Evolutionary conservation across 2,329 filamentous ascomycete species (phyloP), one percentile per base, ranked within the genome.

Genomic region (Karstenula rhodostoma): DNA sequence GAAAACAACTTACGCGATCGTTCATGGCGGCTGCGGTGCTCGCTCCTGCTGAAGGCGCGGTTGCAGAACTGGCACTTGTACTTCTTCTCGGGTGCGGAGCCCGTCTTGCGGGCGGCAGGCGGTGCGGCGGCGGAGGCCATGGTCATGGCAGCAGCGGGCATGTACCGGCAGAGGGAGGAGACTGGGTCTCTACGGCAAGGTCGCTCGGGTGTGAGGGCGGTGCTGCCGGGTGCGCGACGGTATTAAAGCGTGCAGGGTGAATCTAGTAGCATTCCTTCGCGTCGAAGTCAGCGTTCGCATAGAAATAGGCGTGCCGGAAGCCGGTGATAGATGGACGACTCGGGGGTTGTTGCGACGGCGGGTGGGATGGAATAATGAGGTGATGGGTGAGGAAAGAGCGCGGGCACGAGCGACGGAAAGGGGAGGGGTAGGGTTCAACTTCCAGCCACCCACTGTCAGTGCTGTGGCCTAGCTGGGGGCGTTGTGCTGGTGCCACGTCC

Each of bases 1-100:
- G 25, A 29, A 58, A 59, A 60, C 56, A 50, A 94, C 94, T 85
- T 95, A 98, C 95, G 95, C 79, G 93, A 97, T 82, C 95, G 88
- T 82, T 99, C 95, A 81, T 99, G 95, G 81, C 95, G 87, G 82
- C 93, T 97, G 73, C 95, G 89, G 81, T 99, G 95, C 81, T 99
- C 95, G 80, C 93, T 97, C 79, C 95, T 87, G 83, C 94, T 97
- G 80, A 99, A 99, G 66, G 95, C 95, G 80, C 95, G 88, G 82
- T 94, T 94, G 84, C 95, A 98, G 81, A 97, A 98, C 85, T 97
- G 93, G 84, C 95, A 99, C 81, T 98, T 97, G 88, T 99, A 99
- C 82, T 97, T 97, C 85, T 96, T 94, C 84, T 98, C 95, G 58
- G 94, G 93, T 71, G 88, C 90, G 71, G 89, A 82, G 63, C 74